These are phyloP conservation scores for Cryptococcus sp. DNA, from an alignment of 1,284 basidiomycete genomes.

Conservation along the genomic window DNA sequence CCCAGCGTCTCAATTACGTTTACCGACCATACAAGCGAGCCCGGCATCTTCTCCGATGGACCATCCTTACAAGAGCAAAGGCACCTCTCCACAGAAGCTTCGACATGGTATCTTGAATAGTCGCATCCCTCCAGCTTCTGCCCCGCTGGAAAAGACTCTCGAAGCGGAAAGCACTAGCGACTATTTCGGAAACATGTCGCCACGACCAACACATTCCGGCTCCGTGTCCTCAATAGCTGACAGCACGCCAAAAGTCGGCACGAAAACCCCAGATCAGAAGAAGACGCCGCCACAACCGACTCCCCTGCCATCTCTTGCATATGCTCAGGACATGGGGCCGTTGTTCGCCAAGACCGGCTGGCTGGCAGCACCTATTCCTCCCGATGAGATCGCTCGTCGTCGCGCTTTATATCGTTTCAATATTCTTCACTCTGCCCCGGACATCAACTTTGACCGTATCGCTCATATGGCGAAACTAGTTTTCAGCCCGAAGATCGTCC, in stretches of 20 bases:
- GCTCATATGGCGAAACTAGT: constrained; percentile 84
- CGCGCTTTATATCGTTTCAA: constrained; percentile 80
- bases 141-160: constrained; percentile 40
- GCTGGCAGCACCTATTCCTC: constrained; percentile 75
- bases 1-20: constrained; percentile 14
- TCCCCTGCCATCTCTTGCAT: constrained; percentile 20
- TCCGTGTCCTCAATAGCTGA: constrained; percentile 38
- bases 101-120: constrained; percentile 21
- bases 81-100: constrained; percentile 1
- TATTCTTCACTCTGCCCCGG: constrained; percentile 78
- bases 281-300: constrained; percentile 1
- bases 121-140: constrained; percentile 44
- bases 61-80: constrained; percentile 18
- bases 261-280: constrained; percentile 40
- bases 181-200: constrained; percentile 39
- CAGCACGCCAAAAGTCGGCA: constrained; percentile 52
- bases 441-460: constrained; percentile 91
- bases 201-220: constrained; percentile 15
- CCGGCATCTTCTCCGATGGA: constrained; percentile 45
- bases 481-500: constrained; percentile 83
- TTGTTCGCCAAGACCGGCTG: constrained; percentile 65
- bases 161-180: constrained; percentile 28
- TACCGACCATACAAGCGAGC: constrained; percentile 47
- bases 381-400: constrained; percentile 74
- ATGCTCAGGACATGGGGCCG: constrained; percentile 55